Conservation (phyloP, 495 filamentous ascomycete genomes). For the Antarctomyces pellizariae region DNA sequence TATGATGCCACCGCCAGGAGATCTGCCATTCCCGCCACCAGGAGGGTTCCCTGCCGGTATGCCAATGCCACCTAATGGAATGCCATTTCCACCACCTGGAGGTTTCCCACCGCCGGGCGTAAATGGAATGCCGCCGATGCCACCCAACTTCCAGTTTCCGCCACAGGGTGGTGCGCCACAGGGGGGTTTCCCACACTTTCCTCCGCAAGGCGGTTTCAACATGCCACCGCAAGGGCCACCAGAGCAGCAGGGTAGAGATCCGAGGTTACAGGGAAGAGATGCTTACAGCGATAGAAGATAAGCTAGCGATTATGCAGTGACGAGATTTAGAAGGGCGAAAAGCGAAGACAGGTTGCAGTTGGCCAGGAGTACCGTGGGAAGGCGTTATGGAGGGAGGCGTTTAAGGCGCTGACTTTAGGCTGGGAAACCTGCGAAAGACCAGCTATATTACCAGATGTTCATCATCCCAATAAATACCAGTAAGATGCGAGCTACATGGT, state of each 20-base stretch:
- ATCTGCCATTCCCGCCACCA: conserved; percentile 17
- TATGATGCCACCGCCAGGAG: conserved; percentile 21
- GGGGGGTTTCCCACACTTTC: conserved; percentile 16
- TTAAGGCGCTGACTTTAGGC: too few relatives aligned
- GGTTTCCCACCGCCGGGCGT: conserved; percentile 33
- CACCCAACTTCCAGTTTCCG: conserved; percentile 24
- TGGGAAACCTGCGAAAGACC: too few relatives aligned
- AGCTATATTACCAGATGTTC: too few relatives aligned
- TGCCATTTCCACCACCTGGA: conserved; percentile 42
- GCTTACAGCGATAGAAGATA: conserved; percentile 2
- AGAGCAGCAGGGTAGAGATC: conserved; percentile 1
- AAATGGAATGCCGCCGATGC: too few relatives aligned
- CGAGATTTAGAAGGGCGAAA: too few relatives aligned
- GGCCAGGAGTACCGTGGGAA: too few relatives aligned
- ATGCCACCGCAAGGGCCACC: conserved; percentile 12
- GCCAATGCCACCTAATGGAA: conserved; percentile 19
- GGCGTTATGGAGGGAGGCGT: too few relatives aligned
- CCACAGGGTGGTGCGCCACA: conserved; percentile 8
- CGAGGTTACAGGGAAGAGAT: conserved; percentile 4
- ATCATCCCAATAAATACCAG: too few relatives aligned
- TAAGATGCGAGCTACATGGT: too few relatives aligned
- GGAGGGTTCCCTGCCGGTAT: too few relatives aligned
- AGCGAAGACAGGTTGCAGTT: too few relatives aligned
- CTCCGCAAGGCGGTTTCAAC: conserved; percentile 14
- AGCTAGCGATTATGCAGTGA: too few relatives aligned